A percentile compares a stretch with the other conserved stretches of the same genome.
These are phyloP conservation scores for Fusarium sp. DNA, from an alignment of 2,329 filamentous ascomycete genomes.

Conservation along the genomic window DNA sequence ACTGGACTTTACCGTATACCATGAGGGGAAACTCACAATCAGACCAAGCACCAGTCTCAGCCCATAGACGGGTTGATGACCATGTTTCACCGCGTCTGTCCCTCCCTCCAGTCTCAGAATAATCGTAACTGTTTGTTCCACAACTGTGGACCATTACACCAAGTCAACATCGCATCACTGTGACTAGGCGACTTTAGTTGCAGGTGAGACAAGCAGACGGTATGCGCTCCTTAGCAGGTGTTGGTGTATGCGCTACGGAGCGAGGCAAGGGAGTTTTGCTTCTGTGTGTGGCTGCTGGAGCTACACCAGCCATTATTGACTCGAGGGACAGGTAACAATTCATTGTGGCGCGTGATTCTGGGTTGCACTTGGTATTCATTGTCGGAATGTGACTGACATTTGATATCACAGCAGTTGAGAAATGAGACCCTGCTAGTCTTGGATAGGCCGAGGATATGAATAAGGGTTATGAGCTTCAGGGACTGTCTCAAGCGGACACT, in stretches of 20 bases:
- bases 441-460: constrained; percentile 2
- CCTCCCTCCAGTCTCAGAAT: constrained; percentile 21
- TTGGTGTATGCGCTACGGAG: constrained; percentile 11
- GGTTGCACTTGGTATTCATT: constrained; percentile 11
- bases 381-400: constrained; percentile 35
- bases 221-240: constrained; percentile 21
- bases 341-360: constrained; percentile 22
- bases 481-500: constrained; percentile 16
- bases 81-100: constrained; percentile 22
- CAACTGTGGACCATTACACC: constrained; percentile 19
- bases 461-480: neutral
- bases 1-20: neutral
- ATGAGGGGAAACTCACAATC: neutral
- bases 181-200: constrained; percentile 22
- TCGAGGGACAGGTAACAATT: constrained; percentile 26
- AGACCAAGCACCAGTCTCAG: constrained; percentile 17
- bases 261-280: constrained; percentile 32
- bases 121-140: constrained; percentile 31
- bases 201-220: constrained; percentile 32
- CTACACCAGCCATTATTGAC: constrained; percentile 12
- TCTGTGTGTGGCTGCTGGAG: constrained; percentile 17
- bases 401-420: constrained; percentile 17
- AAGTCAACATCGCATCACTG: constrained; percentile 9
- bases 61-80: constrained; percentile 16
- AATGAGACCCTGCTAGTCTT: constrained; percentile 17